Base-by-base conservation (phyloP, 768 basidiomycete genomes). In the Boletus pseudopeckii region DNA sequence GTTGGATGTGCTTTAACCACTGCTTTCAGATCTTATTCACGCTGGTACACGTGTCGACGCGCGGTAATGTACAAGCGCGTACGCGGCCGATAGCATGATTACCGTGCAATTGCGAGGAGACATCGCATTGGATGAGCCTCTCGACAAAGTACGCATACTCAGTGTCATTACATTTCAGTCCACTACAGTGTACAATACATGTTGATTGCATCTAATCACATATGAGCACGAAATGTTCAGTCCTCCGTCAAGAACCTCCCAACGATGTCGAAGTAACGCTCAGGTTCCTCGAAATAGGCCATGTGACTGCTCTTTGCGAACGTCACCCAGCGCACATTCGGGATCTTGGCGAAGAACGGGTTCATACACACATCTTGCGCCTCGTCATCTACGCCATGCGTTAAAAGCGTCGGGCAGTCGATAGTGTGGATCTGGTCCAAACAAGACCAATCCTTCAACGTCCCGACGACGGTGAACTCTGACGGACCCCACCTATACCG, bases 381-480 rank as follows among this genome's bases (percentile, higher is more conserved):
- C 48, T 68, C 66, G 48, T 78, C 79, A 51, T 73, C 64, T 11
- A 53, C 55, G 1, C 72, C 74, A 33, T 76, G 74, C 40, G 69
- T 71, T 28, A 76, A 49, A 28, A 82, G 65, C 0, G 75, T 75
- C 1, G 75, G 69, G 7, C 69, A 66, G 7, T 51, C 38, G 28
- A 81, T 77, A 5, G 66, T 72, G 54, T 72, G 67, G 9, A 81
- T 62, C 11, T 74, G 69, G 40, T 77, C 73, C 14, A 79, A 61
- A 45, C 80, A 73, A 11, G 71, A 65, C 81, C 81, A 84, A 4
- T 69, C 58, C 59, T 75, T 75, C 41, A 82, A 53, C 0, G 74
- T 64, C 0, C 77, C 77, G 10, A 71, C 67, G 18, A 74, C 69
- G 32, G 64, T 62, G 58, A 76, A 76, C 57, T 76, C 74, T 22